Evolutionary conservation across 2,329 filamentous ascomycete genomes (phyloP), one percentile per base, ranked within the genome.

Genomic region (Ophiostoma tasmaniense): DNA sequence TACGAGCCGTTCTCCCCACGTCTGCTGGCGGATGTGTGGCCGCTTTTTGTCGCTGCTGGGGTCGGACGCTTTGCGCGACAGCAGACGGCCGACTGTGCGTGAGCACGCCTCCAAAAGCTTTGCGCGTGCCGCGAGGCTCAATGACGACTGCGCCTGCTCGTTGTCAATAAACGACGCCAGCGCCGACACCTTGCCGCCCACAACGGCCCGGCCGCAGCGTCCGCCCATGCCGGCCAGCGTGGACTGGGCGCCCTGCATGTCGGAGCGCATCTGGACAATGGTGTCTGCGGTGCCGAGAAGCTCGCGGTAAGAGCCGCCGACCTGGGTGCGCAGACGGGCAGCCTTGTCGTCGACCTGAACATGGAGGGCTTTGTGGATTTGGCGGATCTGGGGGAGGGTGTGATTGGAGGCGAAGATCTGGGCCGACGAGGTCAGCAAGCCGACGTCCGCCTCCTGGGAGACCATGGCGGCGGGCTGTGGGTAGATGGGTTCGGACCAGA

Each of bases 221-320:
- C 86, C 85, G 64, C 92, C 91, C 80, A 97, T 89, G 70, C 83
- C 83, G 20, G 85, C 85, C 67, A 98, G 83, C 50, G 88, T 85
- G 5, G 83, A 81, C 78, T 97, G 92, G 20, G 92, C 89, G 14
- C 82, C 80, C 71, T 89, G 85, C 80, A 95, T 94, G 76, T 94
- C 88, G 52, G 79, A 80, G 73, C 92, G 90, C 92, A 98, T 97
- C 71, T 89, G 85, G 68, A 97, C 90, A 73, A 98, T 98, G n/a
- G 89, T 89, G 79, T 97, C 93, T 68, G 94, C 94, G 0, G 94
- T 97, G 67, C 91, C 91, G 33, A 98, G 87, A 10, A 98, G 87
- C 74, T 95, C 92, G 73, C 94, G 90, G 79, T 98, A 98, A 75
- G 85, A 88, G 70, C 81, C 83, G 73, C 87, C 87, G 71, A 89